Percentiles rank a stretch among this genome's conserved stretches.
phyloP scores from a whole-genome alignment of 2,329 filamentous ascomycete species.

The Pseudogymnoascus sp. region DNA sequence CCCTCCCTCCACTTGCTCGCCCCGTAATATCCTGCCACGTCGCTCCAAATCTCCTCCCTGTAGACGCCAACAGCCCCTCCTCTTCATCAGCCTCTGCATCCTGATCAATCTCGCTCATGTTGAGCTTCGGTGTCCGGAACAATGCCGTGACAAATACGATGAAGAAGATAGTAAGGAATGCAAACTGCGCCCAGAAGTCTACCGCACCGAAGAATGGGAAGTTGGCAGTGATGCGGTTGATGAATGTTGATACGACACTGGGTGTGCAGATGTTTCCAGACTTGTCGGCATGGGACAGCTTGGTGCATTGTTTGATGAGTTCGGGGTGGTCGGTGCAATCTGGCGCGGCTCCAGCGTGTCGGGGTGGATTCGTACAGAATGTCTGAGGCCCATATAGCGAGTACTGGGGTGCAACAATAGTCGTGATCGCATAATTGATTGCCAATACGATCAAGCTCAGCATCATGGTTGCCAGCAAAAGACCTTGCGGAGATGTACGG shows the following conservation, averaged over 20 bases:
- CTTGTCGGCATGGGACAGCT: slow-evolving; percentile 59
- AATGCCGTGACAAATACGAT: slow-evolving; percentile 71
- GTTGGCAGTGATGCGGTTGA: slow-evolving; percentile 86
- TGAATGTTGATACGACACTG: slow-evolving; percentile 80
- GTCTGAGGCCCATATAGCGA: slow-evolving; percentile 90
- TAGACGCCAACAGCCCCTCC: slow-evolving; percentile 79
- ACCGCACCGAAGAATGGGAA: slow-evolving; percentile 91
- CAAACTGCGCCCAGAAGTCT: slow-evolving; percentile 96
- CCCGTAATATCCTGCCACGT: slow-evolving; percentile 80
- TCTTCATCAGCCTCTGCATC: slow-evolving; percentile 90
- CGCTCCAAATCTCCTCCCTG: slow-evolving; percentile 70
- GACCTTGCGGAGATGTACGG: slow-evolving; percentile 81
- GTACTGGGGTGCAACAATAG: slow-evolving; percentile 94
- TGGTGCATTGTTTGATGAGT: slow-evolving; percentile 73
- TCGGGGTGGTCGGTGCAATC: slow-evolving; percentile 65
- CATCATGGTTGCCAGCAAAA: slow-evolving; percentile 84
- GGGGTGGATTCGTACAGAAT: slow-evolving; percentile 69
- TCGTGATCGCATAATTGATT: slow-evolving; percentile 85
- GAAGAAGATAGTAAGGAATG: slow-evolving; percentile 75
- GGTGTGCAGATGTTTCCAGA: slow-evolving; percentile 81
- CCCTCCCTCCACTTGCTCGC: not conserved
- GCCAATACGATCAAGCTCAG: slow-evolving; percentile 82
- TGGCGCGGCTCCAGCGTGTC: slow-evolving; percentile 54
- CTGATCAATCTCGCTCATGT: slow-evolving; percentile 71
- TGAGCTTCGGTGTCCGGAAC: slow-evolving; percentile 69